Base-by-base conservation (phyloP, 1,139 yeast species). In the Yamadazyma diospyri region DNA sequence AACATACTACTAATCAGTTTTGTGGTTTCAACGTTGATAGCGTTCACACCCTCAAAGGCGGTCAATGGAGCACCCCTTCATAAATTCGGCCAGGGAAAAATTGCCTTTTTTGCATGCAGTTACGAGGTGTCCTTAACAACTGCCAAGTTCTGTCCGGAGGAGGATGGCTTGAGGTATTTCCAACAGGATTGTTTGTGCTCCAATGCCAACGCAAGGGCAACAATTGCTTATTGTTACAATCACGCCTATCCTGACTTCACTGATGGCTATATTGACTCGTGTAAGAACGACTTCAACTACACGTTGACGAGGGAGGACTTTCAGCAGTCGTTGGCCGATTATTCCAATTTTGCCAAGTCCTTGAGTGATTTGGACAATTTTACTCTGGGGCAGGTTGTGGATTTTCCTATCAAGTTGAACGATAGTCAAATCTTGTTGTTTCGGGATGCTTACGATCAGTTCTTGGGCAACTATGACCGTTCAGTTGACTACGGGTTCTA, bases 381-480 rank as follows among this genome's bases (percentile, higher is more conserved):
- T 39, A 55, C 61, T 32, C 47, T 47, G 4, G 38, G 60, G 1
- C 36, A 35, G 2, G 22, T 53, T 3, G 47, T 46, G 2, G 43
- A 48, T 30, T 41, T 36, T 29, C 69, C 70, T 0, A 47, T 61
- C 2, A 49, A 48, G 29, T 43, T 65, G 12, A 43, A 61, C 28
- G 55, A 55, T 6, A 23, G 46, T 4, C 29, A 36, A 9, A 46
- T 53, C 6, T 6, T 27, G 2, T 23, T 47, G 2, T 57, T 51
- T 37, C 44, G 45, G 19, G 41, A 35, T 4, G 43, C 66, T 2
- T 64, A 61, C 36, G 61, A 59, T 32, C 66, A 58, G 34, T 65
- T 59, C 35, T 49, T 65, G 25, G 70, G 70, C 5, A 67, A 66
- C 44, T 66, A 63, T 38, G 64, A 63, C 41, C 45, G 53, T 6